Percentiles rank a stretch among this genome's conserved stretches.
Conservation (phyloP, 2,329 filamentous ascomycete genomes). For the Fusarium tupiense region DNA sequence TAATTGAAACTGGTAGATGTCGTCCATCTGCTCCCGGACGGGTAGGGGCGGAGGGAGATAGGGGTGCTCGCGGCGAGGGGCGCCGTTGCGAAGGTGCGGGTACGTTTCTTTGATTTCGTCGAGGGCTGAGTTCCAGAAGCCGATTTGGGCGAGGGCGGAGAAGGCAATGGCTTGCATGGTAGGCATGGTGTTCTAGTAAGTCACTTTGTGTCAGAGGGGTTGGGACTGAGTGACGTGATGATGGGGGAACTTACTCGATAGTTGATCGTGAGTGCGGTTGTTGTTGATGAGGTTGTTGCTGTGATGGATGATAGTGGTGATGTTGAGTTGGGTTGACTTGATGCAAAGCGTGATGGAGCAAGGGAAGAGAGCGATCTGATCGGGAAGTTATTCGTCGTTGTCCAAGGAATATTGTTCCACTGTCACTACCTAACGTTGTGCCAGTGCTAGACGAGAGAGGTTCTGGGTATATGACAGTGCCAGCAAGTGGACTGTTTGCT, state of each 20-base stretch:
- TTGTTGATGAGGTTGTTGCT: too few species aligned
- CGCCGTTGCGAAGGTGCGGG: not conserved
- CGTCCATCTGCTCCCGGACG: not conserved
- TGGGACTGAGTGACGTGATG: fast-evolving
- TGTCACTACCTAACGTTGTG: too few species aligned
- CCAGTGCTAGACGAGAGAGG: too few species aligned
- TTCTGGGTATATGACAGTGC: too few species aligned
- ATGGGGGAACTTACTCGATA: not conserved
- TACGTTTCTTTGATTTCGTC: fast-evolving
- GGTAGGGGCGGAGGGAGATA: not conserved
- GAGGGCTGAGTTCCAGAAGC: not conserved
- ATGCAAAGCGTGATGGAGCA: too few species aligned
- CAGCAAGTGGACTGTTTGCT: too few species aligned
- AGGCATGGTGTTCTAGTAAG: not conserved
- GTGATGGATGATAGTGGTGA: too few species aligned
- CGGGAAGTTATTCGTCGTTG: too few species aligned
- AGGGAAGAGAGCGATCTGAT: too few species aligned
- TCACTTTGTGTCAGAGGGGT: not conserved
- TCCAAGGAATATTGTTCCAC: too few species aligned
- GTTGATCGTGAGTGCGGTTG: not conserved
- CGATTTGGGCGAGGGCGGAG: not conserved
- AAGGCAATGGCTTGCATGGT: not conserved
- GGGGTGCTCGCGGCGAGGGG: fast-evolving
- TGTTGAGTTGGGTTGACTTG: too few species aligned
- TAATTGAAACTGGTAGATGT: fast-evolving